phyloP scores from a whole-genome alignment of 106 monocot species.

The Cymbidium sinense region DNA sequence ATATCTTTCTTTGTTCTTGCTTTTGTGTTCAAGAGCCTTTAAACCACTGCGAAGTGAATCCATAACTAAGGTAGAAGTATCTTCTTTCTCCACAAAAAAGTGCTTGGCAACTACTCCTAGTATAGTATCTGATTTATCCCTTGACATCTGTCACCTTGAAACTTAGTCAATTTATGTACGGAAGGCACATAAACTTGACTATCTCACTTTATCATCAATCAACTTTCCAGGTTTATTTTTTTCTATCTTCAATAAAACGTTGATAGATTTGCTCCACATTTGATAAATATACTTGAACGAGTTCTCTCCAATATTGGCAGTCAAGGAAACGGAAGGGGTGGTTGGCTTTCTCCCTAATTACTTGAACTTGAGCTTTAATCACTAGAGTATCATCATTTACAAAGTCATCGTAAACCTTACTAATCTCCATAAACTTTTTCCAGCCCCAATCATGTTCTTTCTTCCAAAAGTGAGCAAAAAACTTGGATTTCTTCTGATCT shows the following conservation, averaged over 20 bases:
- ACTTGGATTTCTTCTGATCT: slow-evolving; percentile 93
- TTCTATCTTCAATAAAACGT: slow-evolving; percentile 75
- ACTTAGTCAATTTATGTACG: slow-evolving; percentile 62
- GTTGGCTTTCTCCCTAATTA: slow-evolving; percentile 88
- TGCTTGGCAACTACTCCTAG: slow-evolving; percentile 77
- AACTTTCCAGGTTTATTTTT: slow-evolving; percentile 62
- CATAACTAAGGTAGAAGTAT: slow-evolving; percentile 96
- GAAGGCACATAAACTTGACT: slow-evolving; percentile 87
- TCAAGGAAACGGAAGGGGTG: slow-evolving; percentile 93
- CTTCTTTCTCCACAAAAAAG: slow-evolving; percentile 95
- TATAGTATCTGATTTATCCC: slow-evolving; percentile 64
- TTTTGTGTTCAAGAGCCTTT: slow-evolving; percentile 72
- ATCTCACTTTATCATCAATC: slow-evolving; percentile 73
- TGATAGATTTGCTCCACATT: slow-evolving; percentile 88
- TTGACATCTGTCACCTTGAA: slow-evolving; percentile 50
- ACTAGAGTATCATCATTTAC: slow-evolving; percentile 67
- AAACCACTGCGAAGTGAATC: slow-evolving; percentile 92
- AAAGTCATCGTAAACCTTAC: slow-evolving; percentile 83
- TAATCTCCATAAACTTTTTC: slow-evolving; percentile 95
- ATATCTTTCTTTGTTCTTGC: slow-evolving; percentile 44
- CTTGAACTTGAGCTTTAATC: slow-evolving; percentile 98
- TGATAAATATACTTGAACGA: slow-evolving; percentile 73
- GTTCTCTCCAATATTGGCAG: slow-evolving; percentile 75
- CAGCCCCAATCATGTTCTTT: slow-evolving; percentile 99
- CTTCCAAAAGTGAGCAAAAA: slow-evolving; percentile 89